These are phyloP conservation scores for Hordeum pubiflorum DNA, from an alignment of 202 grass and related monocot species.

Conservation along the genomic window DNA sequence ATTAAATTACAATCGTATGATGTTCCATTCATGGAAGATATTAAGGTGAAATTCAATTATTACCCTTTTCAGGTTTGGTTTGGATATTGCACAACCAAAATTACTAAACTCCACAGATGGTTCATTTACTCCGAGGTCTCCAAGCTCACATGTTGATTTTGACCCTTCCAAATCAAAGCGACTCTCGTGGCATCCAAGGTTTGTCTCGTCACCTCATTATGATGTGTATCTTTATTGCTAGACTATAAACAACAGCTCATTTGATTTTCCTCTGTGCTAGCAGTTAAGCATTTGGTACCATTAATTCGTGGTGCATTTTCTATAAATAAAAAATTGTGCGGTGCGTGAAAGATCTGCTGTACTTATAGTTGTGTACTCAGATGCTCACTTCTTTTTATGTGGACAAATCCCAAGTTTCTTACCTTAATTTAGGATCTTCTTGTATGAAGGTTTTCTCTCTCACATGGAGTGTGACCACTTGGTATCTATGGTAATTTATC, in stretches of 20 bases:
- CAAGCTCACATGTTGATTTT: constrained; percentile 31
- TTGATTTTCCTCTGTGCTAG: not conserved
- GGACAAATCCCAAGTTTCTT: constrained; percentile 44
- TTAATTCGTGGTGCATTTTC: not conserved
- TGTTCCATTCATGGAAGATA: not conserved
- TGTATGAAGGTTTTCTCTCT: constrained; percentile 87
- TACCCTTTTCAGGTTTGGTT: constrained; percentile 38
- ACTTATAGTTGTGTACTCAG: constrained; percentile 9
- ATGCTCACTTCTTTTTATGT: constrained; percentile 13
- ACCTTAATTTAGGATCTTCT: constrained; percentile 78
- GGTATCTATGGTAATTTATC: constrained; percentile 65
- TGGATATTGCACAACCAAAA: constrained; percentile 9
- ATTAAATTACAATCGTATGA: not conserved
- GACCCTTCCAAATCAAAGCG: constrained; percentile 61
- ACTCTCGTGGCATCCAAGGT: constrained; percentile 82
- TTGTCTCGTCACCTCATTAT: not conserved
- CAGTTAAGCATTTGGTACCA: constrained; percentile 4
- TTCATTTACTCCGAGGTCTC: constrained; percentile 22
- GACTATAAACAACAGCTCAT: not conserved
- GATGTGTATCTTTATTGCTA: not conserved
- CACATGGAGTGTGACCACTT: constrained; percentile 67
- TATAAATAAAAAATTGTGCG: not conserved
- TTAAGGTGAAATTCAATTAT: not conserved
- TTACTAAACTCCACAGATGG: constrained; percentile 6
- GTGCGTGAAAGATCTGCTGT: not conserved